Base-by-base conservation (phyloP, 805 yeast genomes). In the Nakazawaea ernobii region DNA sequence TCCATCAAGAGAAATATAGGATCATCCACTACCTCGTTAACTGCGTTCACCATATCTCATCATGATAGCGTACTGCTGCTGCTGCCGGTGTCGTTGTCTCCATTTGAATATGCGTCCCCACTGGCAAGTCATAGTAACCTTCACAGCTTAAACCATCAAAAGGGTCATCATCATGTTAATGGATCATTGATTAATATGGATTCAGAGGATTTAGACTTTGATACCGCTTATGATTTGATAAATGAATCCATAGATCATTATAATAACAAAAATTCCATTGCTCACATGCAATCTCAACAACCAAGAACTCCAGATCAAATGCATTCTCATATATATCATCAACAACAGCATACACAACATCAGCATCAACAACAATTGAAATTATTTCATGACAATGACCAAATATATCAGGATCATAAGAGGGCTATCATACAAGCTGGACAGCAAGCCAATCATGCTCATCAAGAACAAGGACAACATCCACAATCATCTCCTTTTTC, bases 201-300 rank as follows among this genome's bases (percentile, higher is more conserved):
- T 7, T 35, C 35, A 4, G 45, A 40, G 6, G 63, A 61, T 42
- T 49, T 63, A 35, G 70, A 66, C 42, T 66, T 66, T 49, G 69
- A 66, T 38, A 65, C 69, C 1, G 69, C 69, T 3, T 63, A 62
- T 42, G 53, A 59, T 60, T 53, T 65, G 33, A 65, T 66, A 60
- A 58, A 58, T 36, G 55, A 56, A 30, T 56, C 51, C 14, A 35
- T 51, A 14, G 40, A 37, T 9, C 35, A 32, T 9, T 41, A 17
- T n/a, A 10, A 15, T 20, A 8, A 24, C 6, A 33, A 33, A 8
- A 13, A 6, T 4, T 8, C 24, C 24, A 20, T 13, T n/a, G 9
- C 4, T 33, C 36, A 33, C 3, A 10, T 10, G 27, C 14, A 8
- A 3, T 14, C 10, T 8, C 39, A 36, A 30, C 45, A 29, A 29